Conservation (phyloP, 225 moss, liverwort and hornwort genomes). For the Physcomitrellopsis africana region DNA sequence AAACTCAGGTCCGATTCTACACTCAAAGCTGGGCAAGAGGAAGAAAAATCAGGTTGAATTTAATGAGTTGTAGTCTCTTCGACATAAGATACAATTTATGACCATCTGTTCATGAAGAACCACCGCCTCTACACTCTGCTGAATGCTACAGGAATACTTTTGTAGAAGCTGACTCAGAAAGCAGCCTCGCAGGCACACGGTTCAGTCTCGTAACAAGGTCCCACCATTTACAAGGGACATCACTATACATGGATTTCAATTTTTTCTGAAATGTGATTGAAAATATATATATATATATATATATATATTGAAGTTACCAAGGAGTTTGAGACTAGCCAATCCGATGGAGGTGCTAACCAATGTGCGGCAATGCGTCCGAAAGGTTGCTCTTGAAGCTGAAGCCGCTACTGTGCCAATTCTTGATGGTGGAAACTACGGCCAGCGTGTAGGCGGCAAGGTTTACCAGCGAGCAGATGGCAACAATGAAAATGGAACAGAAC, state of each 20-base stretch:
- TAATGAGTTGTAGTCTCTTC: too few relatives aligned
- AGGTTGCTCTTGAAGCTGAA: conserved; percentile 52
- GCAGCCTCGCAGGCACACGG: conserved; percentile 7
- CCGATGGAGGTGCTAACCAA: conserved; percentile 33
- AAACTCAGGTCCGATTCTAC: too few relatives aligned
- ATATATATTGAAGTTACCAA: neutral
- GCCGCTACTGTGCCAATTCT: conserved; percentile 53
- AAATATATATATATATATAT: neutral
- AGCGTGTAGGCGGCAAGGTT: conserved; percentile 44
- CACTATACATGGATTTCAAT: conserved; percentile 26
- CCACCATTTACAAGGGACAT: conserved; percentile 10
- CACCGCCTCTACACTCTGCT: neutral
- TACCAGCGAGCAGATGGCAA: conserved; percentile 58
- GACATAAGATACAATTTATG: neutral
- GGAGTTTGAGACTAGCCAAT: neutral
- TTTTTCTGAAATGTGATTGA: neutral
- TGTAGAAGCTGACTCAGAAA: neutral
- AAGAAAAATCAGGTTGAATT: too few relatives aligned
- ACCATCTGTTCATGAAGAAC: neutral
- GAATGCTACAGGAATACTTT: neutral
- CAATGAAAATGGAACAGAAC: conserved; percentile 55
- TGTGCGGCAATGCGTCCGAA: conserved; percentile 47
- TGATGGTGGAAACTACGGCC: conserved; percentile 44
- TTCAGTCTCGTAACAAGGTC: neutral
- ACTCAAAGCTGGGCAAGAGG: too few relatives aligned